phyloP scores from a whole-genome alignment of 495 filamentous ascomycete species.

The Rhypophila decipiens region DNA sequence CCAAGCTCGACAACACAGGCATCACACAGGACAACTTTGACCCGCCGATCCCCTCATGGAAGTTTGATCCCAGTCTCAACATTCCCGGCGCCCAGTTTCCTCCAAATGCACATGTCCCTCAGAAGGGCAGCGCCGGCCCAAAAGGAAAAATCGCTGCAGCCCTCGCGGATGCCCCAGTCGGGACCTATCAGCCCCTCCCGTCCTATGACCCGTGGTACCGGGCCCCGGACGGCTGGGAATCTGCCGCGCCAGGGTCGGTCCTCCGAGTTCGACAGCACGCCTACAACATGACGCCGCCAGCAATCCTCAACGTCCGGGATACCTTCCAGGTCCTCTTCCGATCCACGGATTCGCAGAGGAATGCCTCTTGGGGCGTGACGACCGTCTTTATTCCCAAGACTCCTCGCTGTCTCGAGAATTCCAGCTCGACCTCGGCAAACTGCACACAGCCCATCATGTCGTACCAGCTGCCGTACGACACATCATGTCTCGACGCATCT shows the following conservation, averaged over 20 bases:
- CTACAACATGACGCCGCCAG: conserved; percentile 36
- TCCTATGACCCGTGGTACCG: conserved; percentile 43
- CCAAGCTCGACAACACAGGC: no score
- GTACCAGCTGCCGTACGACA: conserved; percentile 42
- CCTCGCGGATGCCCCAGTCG: no score
- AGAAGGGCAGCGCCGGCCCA: no score
- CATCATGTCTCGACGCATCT: conserved; percentile 26
- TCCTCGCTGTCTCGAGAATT: conserved; percentile 5
- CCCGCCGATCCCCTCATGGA: no score
- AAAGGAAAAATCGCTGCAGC: no score
- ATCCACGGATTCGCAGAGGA: conserved; percentile 37
- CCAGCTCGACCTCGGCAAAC: conserved; percentile 2
- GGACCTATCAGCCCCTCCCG: no score
- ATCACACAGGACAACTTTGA: no score
- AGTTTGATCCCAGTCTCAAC: no score
- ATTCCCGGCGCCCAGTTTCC: no score
- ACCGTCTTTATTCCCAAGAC: conserved; percentile 38
- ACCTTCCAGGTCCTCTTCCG: conserved; percentile 48
- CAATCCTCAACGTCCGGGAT: conserved; percentile 18
- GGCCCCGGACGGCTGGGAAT: conserved; percentile 21
- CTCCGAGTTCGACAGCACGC: conserved; percentile 36
- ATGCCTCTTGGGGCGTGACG: conserved; percentile 43
- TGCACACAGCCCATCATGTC: conserved; percentile 29
- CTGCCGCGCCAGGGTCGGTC: conserved; percentile 32
- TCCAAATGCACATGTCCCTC: no score